Conservation (phyloP, 306 rosid species). For the Acacia crassicarpa region DNA sequence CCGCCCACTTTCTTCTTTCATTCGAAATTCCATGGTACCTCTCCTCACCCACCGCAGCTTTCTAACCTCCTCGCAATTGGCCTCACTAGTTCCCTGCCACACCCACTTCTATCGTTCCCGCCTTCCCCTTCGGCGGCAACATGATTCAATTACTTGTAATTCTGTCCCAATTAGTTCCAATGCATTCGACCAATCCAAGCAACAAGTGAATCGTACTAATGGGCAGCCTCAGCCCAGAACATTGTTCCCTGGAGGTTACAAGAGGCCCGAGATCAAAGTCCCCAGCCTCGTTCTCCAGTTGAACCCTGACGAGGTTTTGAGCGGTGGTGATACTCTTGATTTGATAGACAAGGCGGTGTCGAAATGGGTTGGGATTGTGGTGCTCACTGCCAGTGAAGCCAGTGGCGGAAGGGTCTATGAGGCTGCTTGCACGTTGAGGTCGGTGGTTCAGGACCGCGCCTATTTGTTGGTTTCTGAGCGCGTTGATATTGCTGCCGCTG, state of each 20-base stretch:
- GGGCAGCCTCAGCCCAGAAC: slow-evolving; percentile 50
- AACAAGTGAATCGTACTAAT: slow-evolving; percentile 27
- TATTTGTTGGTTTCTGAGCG: slow-evolving; percentile 81
- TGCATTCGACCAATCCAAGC: slow-evolving; percentile 33
- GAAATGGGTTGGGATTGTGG: slow-evolving; percentile 65
- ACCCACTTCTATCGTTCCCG: slow-evolving; percentile 37
- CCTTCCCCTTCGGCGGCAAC: slow-evolving; percentile 33
- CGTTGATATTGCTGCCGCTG: slow-evolving; percentile 90
- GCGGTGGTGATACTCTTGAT: slow-evolving; percentile 36
- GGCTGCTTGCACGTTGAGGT: slow-evolving; percentile 83
- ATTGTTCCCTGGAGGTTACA: slow-evolving; percentile 83
- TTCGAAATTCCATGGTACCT: slow-evolving; percentile 48
- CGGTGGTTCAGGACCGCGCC: slow-evolving; percentile 68
- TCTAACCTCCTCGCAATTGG: slow-evolving; percentile 25
- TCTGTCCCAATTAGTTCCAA: slow-evolving; percentile 47
- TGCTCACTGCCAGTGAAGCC: slow-evolving; percentile 53
- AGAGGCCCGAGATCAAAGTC: slow-evolving; percentile 72
- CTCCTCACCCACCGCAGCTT: slow-evolving; percentile 37
- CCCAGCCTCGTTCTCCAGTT: slow-evolving; percentile 68
- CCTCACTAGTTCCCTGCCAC: slow-evolving; percentile 28
- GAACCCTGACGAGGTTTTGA: slow-evolving; percentile 54
- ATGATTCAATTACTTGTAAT: slow-evolving; percentile 25
- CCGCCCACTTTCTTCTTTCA: neutral
- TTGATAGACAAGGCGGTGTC: slow-evolving; percentile 68
- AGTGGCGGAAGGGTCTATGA: slow-evolving; percentile 71